Base-by-base conservation (phyloP, 2,329 filamentous ascomycete genomes). In the Malbranchea zuffiana region DNA sequence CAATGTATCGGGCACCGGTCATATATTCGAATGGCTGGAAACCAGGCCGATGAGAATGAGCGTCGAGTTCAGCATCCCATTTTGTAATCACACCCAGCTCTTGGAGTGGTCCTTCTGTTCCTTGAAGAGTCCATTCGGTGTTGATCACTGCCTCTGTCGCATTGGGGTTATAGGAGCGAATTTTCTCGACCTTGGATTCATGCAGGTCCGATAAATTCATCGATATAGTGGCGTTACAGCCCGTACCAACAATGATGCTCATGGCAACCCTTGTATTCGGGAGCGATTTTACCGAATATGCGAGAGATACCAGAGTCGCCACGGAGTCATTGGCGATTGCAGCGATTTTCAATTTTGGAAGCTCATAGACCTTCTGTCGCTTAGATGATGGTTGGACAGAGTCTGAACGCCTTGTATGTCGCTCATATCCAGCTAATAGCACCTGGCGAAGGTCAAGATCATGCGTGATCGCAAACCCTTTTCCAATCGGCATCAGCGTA, bases 1-100 rank as follows among this genome's bases (percentile, higher is more conserved):
- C 82, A 3, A 87, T 67, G 52, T 87, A 87, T 27, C 81, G 69
- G 2, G 82, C 82, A 2, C 81, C 74, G 1, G 80, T 86, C 79
- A 88, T 84, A 59, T 87, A 88, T 53, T 90, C 83, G n/a, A 88
- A 72, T 0, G 82, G 82, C 46, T 86, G 81, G 47, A 86, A 84
- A 0, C 81, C 80, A 0, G 81, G 78, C 7, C 62, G 62, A 46
- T 82, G 75, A 40, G 74, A 76, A 37, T 74, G 67, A 1, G 58
- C 56, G 47, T 83, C 79, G 4, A 87, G 65, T 38, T 67, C 59
- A 6, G 66, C 59, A 49, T 87, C 82, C 81, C 81, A 87, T 13
- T 57, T 56, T 4, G 71, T 84, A 39, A 82, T 67, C 26, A 85
- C 63, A 1, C 66, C 64, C 13, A 78, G 61, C 10, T 75, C 66